Conservation (phyloP, 2,329 filamentous ascomycete species). For the Arthroderma sp. region DNA sequence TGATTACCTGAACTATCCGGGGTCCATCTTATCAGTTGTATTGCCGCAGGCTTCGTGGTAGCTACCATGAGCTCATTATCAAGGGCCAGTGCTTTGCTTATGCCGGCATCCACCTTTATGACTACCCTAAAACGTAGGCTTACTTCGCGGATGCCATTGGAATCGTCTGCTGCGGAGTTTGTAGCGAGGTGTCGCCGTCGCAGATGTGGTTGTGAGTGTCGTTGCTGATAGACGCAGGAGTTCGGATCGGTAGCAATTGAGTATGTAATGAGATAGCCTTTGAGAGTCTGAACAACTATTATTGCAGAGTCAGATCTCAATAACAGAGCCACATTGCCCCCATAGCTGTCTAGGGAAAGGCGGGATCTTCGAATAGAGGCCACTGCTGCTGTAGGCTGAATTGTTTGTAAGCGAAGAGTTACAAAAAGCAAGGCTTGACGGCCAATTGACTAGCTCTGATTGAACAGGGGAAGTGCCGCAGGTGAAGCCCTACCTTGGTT, state of each 20-base stretch:
- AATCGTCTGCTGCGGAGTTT: constrained; percentile 64
- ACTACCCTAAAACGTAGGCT: constrained; percentile 92
- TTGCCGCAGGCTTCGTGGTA: constrained; percentile 79
- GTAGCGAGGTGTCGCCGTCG: constrained; percentile 33
- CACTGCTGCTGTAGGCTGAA: constrained; percentile 73
- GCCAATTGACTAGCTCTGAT: constrained; percentile 1
- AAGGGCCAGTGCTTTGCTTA: constrained; percentile 71
- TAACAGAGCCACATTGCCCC: constrained; percentile 68
- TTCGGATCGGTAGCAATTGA: constrained; percentile 74
- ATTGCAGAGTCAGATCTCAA: constrained; percentile 86
- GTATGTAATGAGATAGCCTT: constrained; percentile 87
- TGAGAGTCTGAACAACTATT: constrained; percentile 73
- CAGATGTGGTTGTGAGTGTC: constrained; percentile 31
- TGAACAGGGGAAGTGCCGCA: constrained; percentile 11
- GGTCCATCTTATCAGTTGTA: constrained; percentile 93
- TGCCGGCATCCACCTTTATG: constrained; percentile 93
- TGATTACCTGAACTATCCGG: constrained; percentile 70
- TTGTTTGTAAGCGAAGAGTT: constrained; percentile 13
- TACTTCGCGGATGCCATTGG: constrained; percentile 67
- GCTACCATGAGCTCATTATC: constrained; percentile 89
- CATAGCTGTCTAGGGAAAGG: constrained; percentile 68
- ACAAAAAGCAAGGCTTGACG: neutral
- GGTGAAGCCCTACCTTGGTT: constrained; percentile 52
- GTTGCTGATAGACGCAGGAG: constrained; percentile 70
- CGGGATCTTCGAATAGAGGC: constrained; percentile 72